These are phyloP conservation scores for Verticillium longisporum DNA, from an alignment of 2,329 filamentous ascomycete genomes.

Conservation along the genomic window DNA sequence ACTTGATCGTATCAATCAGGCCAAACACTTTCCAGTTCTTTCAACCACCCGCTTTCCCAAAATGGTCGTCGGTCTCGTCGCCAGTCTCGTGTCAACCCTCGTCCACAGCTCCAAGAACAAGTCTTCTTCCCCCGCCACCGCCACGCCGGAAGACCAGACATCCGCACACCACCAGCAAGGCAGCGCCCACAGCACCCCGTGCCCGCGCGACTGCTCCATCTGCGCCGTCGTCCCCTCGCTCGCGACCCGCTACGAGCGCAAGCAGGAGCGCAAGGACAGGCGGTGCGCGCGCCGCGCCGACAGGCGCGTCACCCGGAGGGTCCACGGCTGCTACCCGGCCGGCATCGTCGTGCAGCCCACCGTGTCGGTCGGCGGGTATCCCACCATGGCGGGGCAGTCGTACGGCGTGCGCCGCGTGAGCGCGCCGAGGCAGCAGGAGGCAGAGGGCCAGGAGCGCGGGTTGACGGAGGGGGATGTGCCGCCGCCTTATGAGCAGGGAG, in stretches of 20 bases:
- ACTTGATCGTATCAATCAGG: not conserved
- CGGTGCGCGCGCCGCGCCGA: not conserved
- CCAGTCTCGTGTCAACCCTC: constrained; percentile 10
- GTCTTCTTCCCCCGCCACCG: constrained; percentile 1
- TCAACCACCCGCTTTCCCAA: not conserved
- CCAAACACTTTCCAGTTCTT: too few relatives aligned
- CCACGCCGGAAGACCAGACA: not conserved
- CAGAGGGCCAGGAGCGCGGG: not conserved
- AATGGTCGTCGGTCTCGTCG: constrained; percentile 10
- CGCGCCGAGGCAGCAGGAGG: not conserved
- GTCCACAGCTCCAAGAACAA: constrained; percentile 10
- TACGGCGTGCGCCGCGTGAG: not conserved
- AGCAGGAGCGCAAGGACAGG: not conserved
- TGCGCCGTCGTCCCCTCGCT: not conserved
- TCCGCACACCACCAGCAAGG: not conserved
- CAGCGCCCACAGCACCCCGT: not conserved
- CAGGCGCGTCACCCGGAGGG: too few relatives aligned
- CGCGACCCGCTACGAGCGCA: not conserved
- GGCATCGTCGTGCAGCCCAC: not conserved
- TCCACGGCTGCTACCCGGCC: not conserved
- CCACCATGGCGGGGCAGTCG: not conserved
- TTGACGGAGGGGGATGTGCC: not conserved
- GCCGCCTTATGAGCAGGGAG: not conserved
- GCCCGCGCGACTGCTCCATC: not conserved
- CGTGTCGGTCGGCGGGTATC: not conserved